Conservation (phyloP, 139 green algal species). For the Picochlorum sp. region DNA sequence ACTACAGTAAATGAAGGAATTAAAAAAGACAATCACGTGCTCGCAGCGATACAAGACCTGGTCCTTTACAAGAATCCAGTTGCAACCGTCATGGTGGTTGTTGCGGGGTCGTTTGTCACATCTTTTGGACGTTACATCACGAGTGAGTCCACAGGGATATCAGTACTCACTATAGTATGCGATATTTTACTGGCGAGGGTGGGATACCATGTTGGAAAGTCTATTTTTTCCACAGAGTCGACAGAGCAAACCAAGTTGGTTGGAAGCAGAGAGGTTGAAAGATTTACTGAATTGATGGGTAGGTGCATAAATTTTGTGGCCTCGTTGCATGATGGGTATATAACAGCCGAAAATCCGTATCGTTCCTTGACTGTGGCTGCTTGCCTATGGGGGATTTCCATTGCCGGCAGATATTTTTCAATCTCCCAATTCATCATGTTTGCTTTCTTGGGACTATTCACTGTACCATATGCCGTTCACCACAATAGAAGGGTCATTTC, state of each 20-base stretch:
- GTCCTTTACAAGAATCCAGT: conserved; percentile 24
- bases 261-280: neutral
- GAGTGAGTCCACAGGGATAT: conserved; percentile 4
- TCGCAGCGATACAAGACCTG: conserved; percentile 10
- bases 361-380: neutral
- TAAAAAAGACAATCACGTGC: neutral
- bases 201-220: neutral
- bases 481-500: conserved; percentile 5
- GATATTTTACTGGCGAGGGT: neutral
- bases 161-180: conserved; percentile 6
- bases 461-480: conserved; percentile 6
- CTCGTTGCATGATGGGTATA: neutral
- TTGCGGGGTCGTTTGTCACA: conserved; percentile 6
- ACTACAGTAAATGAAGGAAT: neutral
- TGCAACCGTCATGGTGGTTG: conserved; percentile 8
- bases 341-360: neutral
- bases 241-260: neutral
- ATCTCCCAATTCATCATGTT: conserved; percentile 21
- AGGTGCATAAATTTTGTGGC: neutral
- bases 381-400: conserved; percentile 1
- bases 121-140: conserved; percentile 4
- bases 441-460: conserved; percentile 21
- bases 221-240: neutral
- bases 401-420: conserved; percentile 20
- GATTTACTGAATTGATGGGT: neutral